A percentile compares a stretch with the other conserved stretches of the same genome.
These are phyloP conservation scores for Botrytis byssoidea DNA, from an alignment of 2,329 filamentous ascomycete genomes.

Conservation along the genomic window DNA sequence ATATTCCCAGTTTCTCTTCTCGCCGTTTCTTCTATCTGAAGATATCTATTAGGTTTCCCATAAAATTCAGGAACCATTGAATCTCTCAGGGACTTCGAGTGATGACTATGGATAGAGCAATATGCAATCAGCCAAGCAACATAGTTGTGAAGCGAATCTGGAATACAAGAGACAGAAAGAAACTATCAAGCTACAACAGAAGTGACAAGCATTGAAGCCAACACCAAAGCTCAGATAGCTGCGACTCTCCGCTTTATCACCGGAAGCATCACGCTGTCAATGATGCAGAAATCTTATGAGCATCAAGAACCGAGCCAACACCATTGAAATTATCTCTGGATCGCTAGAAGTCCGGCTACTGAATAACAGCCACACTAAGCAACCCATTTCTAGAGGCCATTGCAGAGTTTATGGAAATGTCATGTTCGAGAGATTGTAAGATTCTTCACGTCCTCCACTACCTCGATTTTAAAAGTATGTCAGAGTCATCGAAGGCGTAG, in stretches of 20 bases:
- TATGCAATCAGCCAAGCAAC: fast-evolving
- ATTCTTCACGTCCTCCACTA: not conserved
- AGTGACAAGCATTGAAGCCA: not conserved
- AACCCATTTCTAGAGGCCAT: not conserved
- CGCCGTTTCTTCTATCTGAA: not conserved
- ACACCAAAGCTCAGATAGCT: not conserved
- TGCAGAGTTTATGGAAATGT: not conserved
- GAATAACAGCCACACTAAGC: not conserved
- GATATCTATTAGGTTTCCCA: not conserved
- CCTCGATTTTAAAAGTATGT: not conserved
- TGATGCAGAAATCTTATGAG: not conserved
- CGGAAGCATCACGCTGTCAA: not conserved
- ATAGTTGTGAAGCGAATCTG: no score
- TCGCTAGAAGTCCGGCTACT: no score
- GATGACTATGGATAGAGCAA: not conserved
- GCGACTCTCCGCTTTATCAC: not conserved
- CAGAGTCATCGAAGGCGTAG: not conserved
- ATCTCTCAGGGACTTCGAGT: not conserved
- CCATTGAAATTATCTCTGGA: not conserved
- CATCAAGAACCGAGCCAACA: not conserved
- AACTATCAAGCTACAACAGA: no score
- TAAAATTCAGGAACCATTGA: not conserved
- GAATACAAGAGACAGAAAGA: no score
- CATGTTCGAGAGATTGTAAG: not conserved
- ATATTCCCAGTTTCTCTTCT: not conserved